Evolutionary conservation across 768 basidiomycete species (phyloP), one percentile per base, ranked within the genome.

Genomic region (Tulasnella sp.): DNA sequence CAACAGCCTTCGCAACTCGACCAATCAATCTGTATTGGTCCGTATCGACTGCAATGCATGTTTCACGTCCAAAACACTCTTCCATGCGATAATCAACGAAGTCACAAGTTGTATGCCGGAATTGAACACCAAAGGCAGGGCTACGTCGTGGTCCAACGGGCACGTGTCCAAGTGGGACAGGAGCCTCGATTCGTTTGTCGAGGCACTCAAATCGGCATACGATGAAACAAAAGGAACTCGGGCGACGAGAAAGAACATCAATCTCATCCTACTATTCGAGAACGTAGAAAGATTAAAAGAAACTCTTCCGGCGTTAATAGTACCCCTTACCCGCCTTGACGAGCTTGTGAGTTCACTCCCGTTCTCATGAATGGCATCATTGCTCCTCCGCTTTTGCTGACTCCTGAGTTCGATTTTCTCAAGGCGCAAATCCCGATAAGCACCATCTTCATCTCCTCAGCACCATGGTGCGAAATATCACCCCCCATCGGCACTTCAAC

Each of bases 381-480:
- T 28, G 76, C 12, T 20, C 5, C 14, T 50, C 46, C 14, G 22
- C 37, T 54, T n/a, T 20, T 60, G n/a, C 44, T 44, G 78, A 34
- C 80, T 79, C 69, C 75, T 72, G 28, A 83, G 24, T n/a, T 54
- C 54, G 40, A 44, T 37, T 48, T 77, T 78, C 58, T 28, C 40
- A 81, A 94, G 94, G 86, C 92, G 20, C 88, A 87, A 77, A 85
- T 92, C 12, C 89, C 91, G 41, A 82, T 94, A 42, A 89, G 88
- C 1, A 89, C 91, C 0, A 86, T 95, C 6, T 88, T 94, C 75
- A 83, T 93, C 24, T 94, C 93, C 1, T 88, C 89, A 76, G 88
- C 90, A 12, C 88, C 88, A 20, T 95, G 94, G 94, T 90, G 92
- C 77, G 90, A 93, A 80, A 89, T 94, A 74, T 89, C 90, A n/a